phyloP scores from a whole-genome alignment of 108 stramenopile genomes.

The Skeletonema grethae region DNA sequence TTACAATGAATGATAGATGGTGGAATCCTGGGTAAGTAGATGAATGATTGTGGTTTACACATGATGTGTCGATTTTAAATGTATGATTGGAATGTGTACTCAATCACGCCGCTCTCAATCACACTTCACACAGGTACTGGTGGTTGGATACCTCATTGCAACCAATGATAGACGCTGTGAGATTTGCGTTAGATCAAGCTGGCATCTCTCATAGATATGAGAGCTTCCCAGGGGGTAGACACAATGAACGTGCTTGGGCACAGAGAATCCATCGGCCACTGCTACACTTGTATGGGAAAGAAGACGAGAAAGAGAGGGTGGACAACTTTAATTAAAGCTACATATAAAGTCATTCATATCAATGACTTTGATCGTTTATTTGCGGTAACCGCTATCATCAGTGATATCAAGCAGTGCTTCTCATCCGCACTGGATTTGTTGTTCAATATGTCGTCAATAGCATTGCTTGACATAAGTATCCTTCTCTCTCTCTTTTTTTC shows the following conservation, averaged over 20 bases:
- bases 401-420: background rate
- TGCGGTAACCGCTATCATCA: background rate
- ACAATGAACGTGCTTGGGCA: constrained; percentile 78
- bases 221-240: constrained; percentile 65
- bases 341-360: background rate
- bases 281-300: constrained; percentile 49
- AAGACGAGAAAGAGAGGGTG: background rate
- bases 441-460: too few species aligned
- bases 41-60: background rate
- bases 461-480: too few species aligned
- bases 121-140: constrained; percentile 41
- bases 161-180: constrained; percentile 58
- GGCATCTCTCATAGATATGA: constrained; percentile 46
- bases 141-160: constrained; percentile 73
- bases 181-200: constrained; percentile 40
- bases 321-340: background rate
- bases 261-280: constrained; percentile 62
- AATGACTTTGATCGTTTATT: background rate
- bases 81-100: too few species aligned
- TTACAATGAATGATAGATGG: constrained; percentile 60
- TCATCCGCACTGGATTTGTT: background rate
- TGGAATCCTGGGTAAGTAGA: constrained; percentile 67
- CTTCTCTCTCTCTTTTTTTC: background rate
- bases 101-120: background rate
- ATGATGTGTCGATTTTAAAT: too few species aligned